Evolutionary conservation across 2,329 filamentous ascomycete species (phyloP).

Genomic region (Leptodontidium sp.): DNA sequence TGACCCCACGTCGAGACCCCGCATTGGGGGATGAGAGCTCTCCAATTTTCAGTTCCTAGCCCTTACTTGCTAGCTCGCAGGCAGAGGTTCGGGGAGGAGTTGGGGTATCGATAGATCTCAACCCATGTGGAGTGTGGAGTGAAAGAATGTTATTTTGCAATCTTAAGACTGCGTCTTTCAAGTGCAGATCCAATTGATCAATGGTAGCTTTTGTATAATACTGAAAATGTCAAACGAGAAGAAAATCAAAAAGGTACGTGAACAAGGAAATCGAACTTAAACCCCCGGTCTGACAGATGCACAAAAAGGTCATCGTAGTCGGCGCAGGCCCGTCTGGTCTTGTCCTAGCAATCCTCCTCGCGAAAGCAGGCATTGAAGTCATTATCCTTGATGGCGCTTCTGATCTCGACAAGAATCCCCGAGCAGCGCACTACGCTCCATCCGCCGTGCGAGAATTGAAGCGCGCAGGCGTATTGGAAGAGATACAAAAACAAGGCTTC

Average conservation of each 20-base stretch:
- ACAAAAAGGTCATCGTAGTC: conserved; percentile 52
- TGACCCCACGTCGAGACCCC: conserved; percentile 17
- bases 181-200: background rate
- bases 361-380: conserved; percentile 60
- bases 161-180: background rate
- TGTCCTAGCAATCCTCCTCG: conserved; percentile 59
- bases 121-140: background rate
- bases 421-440: conserved; percentile 67
- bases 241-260: conserved; percentile 15
- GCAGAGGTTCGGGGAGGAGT: conserved; percentile 1
- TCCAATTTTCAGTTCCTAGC: background rate
- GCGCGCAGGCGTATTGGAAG: conserved; percentile 64
- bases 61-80: background rate
- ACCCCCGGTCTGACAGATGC: too few relatives aligned
- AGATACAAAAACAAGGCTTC: conserved; percentile 54
- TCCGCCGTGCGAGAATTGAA: conserved; percentile 64
- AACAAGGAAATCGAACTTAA: background rate
- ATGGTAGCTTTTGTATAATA: background rate
- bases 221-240: conserved; percentile 20
- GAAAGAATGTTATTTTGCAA: background rate
- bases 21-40: conserved; percentile 5
- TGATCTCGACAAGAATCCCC: conserved; percentile 64
- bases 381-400: conserved; percentile 63
- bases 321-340: conserved; percentile 59
- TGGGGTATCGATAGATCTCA: conserved; percentile 4